Conservation (phyloP, 768 basidiomycete species). For the Scleroderma citrinum region DNA sequence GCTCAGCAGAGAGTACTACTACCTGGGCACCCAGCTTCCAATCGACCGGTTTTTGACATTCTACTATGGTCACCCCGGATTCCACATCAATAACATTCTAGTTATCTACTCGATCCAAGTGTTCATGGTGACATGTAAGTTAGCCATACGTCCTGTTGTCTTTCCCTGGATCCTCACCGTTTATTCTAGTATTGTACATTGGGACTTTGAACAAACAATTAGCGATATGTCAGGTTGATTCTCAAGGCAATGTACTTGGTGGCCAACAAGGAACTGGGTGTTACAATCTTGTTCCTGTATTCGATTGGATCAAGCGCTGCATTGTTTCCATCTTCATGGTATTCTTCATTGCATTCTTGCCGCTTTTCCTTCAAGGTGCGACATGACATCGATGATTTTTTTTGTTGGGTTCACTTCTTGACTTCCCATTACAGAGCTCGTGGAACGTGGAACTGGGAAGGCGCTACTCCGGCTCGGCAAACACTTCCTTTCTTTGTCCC, state of each 20-base stretch:
- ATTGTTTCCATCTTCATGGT: slow-evolving; percentile 98
- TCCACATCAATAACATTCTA: slow-evolving; percentile 99
- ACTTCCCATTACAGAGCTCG: slow-evolving; percentile 72
- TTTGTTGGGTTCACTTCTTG: slow-evolving; percentile 2
- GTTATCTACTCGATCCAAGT: slow-evolving; percentile 97
- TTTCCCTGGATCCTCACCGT: slow-evolving; percentile 4
- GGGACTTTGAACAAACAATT: slow-evolving; percentile 95
- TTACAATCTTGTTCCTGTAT: slow-evolving; percentile 94
- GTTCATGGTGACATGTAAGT: slow-evolving; percentile 92
- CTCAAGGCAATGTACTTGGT: slow-evolving; percentile 67
- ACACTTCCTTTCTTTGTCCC: slow-evolving; percentile 95
- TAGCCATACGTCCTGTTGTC: neutral
- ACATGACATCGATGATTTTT: neutral
- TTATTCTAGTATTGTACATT: slow-evolving; percentile 71
- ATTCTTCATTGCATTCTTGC: slow-evolving; percentile 96
- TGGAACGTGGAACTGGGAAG: slow-evolving; percentile 93
- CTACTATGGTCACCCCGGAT: slow-evolving; percentile 99
- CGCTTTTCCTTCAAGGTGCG: slow-evolving; percentile 91
- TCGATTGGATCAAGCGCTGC: slow-evolving; percentile 96
- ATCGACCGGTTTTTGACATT: slow-evolving; percentile 99
- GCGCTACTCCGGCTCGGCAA: slow-evolving; percentile 91
- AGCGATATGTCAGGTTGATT: slow-evolving; percentile 81
- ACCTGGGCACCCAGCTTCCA: slow-evolving; percentile 95
- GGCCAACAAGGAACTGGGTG: slow-evolving; percentile 77
- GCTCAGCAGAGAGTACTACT: slow-evolving; percentile 99